Base-by-base conservation (phyloP, 2,329 filamentous ascomycete genomes). In the Microdochium nivale region DNA sequence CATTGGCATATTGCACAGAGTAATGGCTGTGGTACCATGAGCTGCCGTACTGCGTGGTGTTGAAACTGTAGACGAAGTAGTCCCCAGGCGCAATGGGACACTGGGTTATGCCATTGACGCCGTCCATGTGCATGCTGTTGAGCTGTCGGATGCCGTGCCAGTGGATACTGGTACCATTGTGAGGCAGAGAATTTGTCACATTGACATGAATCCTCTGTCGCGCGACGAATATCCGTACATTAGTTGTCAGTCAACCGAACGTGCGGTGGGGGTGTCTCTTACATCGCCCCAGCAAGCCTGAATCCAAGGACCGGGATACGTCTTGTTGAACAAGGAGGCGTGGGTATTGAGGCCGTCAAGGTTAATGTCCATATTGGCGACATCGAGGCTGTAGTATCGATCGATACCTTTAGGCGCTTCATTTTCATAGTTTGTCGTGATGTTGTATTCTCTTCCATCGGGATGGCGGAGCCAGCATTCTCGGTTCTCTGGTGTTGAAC, bases 11-110 rank as follows among this genome's bases (percentile, higher is more conserved):
- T 58, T 83, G 80, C 0, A 75, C 70, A 11, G 77, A 79, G 60
- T 79, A 83, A 60, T 84, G 80, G 30, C 77, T 78, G 62, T 84
- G 80, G 56, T 83, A 83, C 80, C 79, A 83, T 5, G 70, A 67
- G 2, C 72, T 73, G 23, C 80, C 80, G 56, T 80, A 81, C 10
- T 79, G 62, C 3, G 75, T 73, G 2, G 78, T 79, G 25, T 70
- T 61, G 61, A 80, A 79, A 24, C 69, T 68, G 59, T 81, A 82
- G 1, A 74, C 80, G 57, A 75, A 76, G 54, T 65, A 76, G 54
- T 73, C 73, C 21, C 79, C 79, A 0, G 84, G 84, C 4, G 82
- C 70, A 53, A 88, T 81, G 1, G 86, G 84, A 56, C 86, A 90
- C 63, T 89, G 83, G 0, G 71, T 65, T 2, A 80, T 67, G 9